Conservation (phyloP, 179 eudicot genomes). For the Vitellaria paradoxa region DNA sequence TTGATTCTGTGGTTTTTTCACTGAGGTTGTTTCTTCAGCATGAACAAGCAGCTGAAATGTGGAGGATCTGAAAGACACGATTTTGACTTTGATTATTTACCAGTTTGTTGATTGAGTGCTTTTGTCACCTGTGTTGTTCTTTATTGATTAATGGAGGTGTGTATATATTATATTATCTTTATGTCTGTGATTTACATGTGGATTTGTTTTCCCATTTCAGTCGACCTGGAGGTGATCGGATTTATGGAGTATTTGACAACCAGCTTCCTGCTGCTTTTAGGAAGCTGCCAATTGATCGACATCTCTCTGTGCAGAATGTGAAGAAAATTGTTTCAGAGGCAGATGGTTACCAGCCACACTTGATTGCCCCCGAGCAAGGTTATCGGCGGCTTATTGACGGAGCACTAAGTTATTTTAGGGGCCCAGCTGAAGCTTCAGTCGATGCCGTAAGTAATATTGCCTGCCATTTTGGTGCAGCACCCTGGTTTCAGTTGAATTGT, state of each 20-base stretch:
- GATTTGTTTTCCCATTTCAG: conserved; percentile 29
- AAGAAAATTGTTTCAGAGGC: conserved; percentile 68
- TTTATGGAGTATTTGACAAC: conserved; percentile 87
- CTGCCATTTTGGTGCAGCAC: neutral
- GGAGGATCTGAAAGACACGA: neutral
- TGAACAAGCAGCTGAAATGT: neutral
- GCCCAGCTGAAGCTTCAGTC: conserved; percentile 88
- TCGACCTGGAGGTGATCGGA: conserved; percentile 86
- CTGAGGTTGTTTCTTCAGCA: neutral
- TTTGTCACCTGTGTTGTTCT: neutral
- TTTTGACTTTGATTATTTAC: neutral
- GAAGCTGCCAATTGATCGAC: conserved; percentile 83
- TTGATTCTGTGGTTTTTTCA: neutral
- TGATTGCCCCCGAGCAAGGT: conserved; percentile 92
- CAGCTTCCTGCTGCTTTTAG: conserved; percentile 86
- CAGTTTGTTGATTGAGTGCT: neutral
- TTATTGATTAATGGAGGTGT: neutral
- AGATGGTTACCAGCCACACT: conserved; percentile 87
- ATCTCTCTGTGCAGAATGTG: conserved; percentile 75
- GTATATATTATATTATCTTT: neutral
- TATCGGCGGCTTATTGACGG: conserved; percentile 86
- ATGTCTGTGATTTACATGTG: neutral
- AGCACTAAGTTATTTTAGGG: conserved; percentile 59
- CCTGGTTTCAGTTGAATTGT: neutral
- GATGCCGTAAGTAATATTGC: conserved; percentile 64